A percentile compares a stretch with the other conserved stretches of the same genome.
These are phyloP conservation scores for Exophiala xenobiotica DNA, from an alignment of 2,329 filamentous ascomycete genomes.

Conservation along the genomic window DNA sequence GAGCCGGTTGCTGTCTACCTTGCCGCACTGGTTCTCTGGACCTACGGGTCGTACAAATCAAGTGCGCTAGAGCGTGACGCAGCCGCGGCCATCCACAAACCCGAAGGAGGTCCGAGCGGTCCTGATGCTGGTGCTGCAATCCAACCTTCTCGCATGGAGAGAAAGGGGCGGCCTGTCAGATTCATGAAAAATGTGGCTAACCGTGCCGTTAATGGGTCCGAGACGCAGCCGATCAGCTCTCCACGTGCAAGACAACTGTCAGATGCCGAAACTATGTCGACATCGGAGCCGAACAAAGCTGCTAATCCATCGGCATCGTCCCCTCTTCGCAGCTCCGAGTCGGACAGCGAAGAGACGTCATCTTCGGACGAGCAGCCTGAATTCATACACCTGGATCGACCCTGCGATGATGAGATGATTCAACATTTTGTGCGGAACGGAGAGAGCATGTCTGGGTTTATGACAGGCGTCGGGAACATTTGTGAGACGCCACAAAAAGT, in stretches of 20 bases:
- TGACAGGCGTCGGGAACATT: conserved; percentile 54
- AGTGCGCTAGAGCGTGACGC: conserved; percentile 24
- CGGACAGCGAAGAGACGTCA: conserved; percentile 16
- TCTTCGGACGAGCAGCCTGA: conserved; percentile 23
- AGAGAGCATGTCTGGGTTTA: conserved; percentile 49
- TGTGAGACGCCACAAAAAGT: conserved; percentile 27
- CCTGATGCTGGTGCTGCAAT: conserved; percentile 21
- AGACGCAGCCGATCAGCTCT: not conserved
- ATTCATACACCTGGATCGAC: conserved; percentile 56
- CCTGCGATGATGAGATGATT: conserved; percentile 58
- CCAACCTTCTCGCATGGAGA: conserved; percentile 25
- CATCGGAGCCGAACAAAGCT: not conserved
- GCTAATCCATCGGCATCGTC: not conserved
- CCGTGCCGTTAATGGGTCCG: conserved; percentile 3
- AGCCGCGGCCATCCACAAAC: conserved; percentile 16
- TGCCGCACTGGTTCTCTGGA: conserved; percentile 51
- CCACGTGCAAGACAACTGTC: not conserved
- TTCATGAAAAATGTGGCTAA: conserved; percentile 19
- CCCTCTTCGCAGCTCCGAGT: not conserved
- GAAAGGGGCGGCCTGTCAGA: conserved; percentile 18
- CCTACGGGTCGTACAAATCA: conserved; percentile 40
- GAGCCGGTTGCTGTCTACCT: conserved; percentile 49
- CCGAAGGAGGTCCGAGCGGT: conserved; percentile 23
- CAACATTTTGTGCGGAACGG: conserved; percentile 56
- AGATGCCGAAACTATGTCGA: not conserved